Evolutionary conservation across 2,329 filamentous ascomycete genomes (phyloP), one percentile per base, ranked within the genome.

Genomic region (Cadophora sp.): DNA sequence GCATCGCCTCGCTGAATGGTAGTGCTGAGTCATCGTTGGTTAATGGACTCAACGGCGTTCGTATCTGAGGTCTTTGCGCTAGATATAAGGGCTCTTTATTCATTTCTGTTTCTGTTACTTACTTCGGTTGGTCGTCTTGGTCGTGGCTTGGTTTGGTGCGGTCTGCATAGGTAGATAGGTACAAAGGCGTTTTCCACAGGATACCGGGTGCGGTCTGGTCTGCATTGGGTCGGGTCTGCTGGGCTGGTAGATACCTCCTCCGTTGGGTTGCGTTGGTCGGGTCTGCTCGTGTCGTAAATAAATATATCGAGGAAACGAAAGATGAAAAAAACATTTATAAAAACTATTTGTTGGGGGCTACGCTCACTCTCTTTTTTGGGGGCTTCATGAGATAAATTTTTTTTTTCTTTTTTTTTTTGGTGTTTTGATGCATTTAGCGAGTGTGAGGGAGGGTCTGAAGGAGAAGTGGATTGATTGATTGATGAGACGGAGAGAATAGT

Each of bases 151-250:
- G 14, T 59, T 39, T 6, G 30, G 16, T 18, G n/a, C 36, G n/a
- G 55, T 59, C 22, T 43, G 30, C 13, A 59, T 59, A 45, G 33
- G 16, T 56, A 41, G 27, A 64, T 51, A 63, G 50, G 50, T 53
- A 53, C 18, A 53, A 53, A 30, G 50, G 50, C 50, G 50, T 53
- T 53, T 9, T 18, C 6, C 6, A 16, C 50, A 33, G 50, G 50
- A 53, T 53, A 16, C 30, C 33, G 50, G 55, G 36, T 24, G 27
- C 30, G 30, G 30, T 58, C 33, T 27, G 36, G 55, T 27, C 13
- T 41, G 55, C 55, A 58, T 58, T 51, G 22, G 45, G 45, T 39
- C 43, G 80, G 36, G 16, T 58, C 20, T 30, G 27, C 27, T 30
- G 27, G 27, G 27, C 27, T 30, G 27, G 27, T 58, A 43, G 33